Evolutionary conservation across 83 land plant genomes (phyloP).

Genomic region (Picea engelmannii): DNA sequence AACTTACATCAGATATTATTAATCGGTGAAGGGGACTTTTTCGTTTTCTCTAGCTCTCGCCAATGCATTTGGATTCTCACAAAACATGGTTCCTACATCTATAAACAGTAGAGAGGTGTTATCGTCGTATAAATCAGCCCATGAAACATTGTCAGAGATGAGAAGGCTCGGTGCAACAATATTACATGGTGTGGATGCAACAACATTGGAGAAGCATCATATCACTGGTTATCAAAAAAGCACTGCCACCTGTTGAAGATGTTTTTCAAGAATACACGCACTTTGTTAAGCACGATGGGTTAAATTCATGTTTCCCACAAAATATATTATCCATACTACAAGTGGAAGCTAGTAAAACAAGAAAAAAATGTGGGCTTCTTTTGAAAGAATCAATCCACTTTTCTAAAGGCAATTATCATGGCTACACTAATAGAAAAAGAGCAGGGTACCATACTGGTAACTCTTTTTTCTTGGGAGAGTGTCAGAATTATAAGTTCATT

Average conservation of each 20-base stretch:
- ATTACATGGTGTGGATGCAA: too few relatives aligned
- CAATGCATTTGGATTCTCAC: too few relatives aligned
- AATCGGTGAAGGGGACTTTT: too few relatives aligned
- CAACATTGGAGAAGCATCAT: too few relatives aligned
- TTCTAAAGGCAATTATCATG: neutral
- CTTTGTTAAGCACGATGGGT: constrained; percentile 24
- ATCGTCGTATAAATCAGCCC: too few relatives aligned
- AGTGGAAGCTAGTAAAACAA: neutral
- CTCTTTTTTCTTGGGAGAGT: constrained; percentile 40
- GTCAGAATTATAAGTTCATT: constrained; percentile 36
- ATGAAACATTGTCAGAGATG: too few relatives aligned
- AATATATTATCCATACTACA: neutral
- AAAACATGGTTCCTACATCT: too few relatives aligned
- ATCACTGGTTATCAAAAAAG: neutral
- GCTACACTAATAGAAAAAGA: neutral
- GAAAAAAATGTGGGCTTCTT: neutral
- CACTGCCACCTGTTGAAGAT: constrained; percentile 19
- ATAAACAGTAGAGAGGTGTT: too few relatives aligned
- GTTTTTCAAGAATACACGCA: constrained; percentile 22
- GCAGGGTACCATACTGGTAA: constrained; percentile 12
- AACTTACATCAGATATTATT: too few relatives aligned
- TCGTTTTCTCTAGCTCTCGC: too few relatives aligned
- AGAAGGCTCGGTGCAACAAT: too few relatives aligned
- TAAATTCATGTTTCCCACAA: constrained; percentile 39
- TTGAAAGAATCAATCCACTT: neutral